Base-by-base conservation (phyloP, 2,329 filamentous ascomycete genomes). In the Fusarium tuaranense region DNA sequence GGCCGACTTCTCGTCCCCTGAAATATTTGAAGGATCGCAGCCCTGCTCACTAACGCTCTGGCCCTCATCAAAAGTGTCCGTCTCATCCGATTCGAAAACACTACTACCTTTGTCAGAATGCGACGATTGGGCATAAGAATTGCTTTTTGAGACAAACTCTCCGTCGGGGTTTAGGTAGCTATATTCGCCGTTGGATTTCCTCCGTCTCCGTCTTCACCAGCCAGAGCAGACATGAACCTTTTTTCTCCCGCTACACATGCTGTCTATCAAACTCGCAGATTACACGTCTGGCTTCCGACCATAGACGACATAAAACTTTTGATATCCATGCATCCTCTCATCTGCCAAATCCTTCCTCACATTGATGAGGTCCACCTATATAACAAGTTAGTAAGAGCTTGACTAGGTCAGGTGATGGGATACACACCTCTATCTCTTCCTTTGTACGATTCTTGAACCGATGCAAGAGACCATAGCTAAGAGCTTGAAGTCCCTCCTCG, bases 361-460 rank as follows among this genome's bases (percentile, higher is more conserved):
- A 5, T 65, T 38, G 9, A 58, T 46, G 36, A 65, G 53, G 7
- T 36, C 38, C 34, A 64, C 39, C 62, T 64, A 3, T 64, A 3
- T n/a, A 8, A 34, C n/a, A 27, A 7, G 9, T 55, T 25, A 14
- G 22, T 41, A 57, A 64, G 32, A 34, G 9, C 27, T 18, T 30
- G n/a, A 7, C 30, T n/a, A 12, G 20, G 30, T n/a, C 4, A 44
- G 25, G 18, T 14, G 5, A 46, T 27, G 1, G 7, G 32, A 12
- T 14, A 36, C 62, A 41, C 32, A 64, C 62, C 62, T 64, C 46
- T 25, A 64, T 64, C 62, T 64, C 22, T 53, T 64, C 62, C 25
- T 64, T 53, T n/a, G 62, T 64, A 27, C 62, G 39, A 14, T 27
- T 51, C 8, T 57, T 36, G 16, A 44, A 51, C 27, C 62, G 38